Evolutionary conservation across 306 rosid species (phyloP).

Genomic region (Quercus wislizeni): DNA sequence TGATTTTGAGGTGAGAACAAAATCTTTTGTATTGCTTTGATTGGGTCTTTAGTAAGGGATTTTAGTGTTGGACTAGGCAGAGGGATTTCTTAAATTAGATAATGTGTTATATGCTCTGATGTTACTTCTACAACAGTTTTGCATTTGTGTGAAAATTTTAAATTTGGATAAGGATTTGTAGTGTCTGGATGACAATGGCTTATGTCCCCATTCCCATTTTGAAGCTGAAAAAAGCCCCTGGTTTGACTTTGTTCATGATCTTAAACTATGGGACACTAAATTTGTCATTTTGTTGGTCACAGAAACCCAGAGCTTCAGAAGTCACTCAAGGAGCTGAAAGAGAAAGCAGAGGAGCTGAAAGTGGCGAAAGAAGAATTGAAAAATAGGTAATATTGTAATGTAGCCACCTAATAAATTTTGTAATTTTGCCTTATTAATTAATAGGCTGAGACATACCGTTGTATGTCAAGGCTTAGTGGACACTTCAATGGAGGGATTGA

Average conservation of each 20-base stretch:
- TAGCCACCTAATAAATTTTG: constrained; percentile 10
- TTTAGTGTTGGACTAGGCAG: not conserved
- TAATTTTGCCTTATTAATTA: constrained; percentile 23
- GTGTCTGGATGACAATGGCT: not conserved
- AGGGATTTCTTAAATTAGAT: not conserved
- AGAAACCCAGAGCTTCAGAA: constrained; percentile 73
- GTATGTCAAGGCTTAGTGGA: constrained; percentile 95
- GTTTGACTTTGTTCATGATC: not conserved
- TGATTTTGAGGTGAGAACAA: not conserved
- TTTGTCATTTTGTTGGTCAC: constrained; percentile 19
- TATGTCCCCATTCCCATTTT: not conserved
- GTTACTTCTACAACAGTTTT: not conserved
- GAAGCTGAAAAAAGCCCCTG: not conserved
- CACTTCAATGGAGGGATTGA: constrained; percentile 74
- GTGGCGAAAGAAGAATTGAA: constrained; percentile 70
- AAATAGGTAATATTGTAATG: constrained; percentile 54
- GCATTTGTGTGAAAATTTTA: not conserved
- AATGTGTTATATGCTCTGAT: not conserved
- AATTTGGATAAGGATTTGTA: not conserved
- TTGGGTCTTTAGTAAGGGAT: not conserved
- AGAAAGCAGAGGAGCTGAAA: constrained; percentile 77
- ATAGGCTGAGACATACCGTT: constrained; percentile 89
- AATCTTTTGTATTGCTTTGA: not conserved
- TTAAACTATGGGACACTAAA: not conserved
- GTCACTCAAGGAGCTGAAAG: constrained; percentile 75